These are phyloP conservation scores for Cordyceps tenuipes DNA, from an alignment of 2,329 filamentous ascomycete genomes.

Conservation along the genomic window DNA sequence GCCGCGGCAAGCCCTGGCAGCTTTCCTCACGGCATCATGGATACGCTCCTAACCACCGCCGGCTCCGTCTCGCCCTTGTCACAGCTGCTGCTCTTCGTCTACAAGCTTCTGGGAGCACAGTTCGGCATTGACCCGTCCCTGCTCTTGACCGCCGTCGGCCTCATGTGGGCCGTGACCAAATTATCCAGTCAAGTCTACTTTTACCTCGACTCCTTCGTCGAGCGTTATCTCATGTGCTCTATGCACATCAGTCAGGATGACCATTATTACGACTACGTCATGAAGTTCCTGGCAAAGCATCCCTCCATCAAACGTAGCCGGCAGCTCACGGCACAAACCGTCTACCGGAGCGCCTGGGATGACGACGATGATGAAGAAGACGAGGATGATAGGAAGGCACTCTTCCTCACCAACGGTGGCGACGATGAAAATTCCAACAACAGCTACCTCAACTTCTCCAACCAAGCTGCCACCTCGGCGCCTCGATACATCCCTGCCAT, in stretches of 20 bases:
- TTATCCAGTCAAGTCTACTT: conserved; percentile 27
- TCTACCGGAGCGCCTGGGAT: conserved; percentile 47
- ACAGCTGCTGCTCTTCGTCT: conserved; percentile 34
- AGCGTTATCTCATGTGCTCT: conserved; percentile 40
- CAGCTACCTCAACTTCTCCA: conserved; percentile 50
- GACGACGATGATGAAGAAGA: conserved; percentile 35
- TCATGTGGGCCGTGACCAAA: conserved; percentile 39
- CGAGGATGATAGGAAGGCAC: conserved; percentile 21
- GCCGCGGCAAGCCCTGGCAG: not conserved
- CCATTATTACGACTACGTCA: conserved; percentile 49
- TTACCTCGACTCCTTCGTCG: conserved; percentile 28
- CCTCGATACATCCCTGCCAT: conserved; percentile 47
- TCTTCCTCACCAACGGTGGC: conserved; percentile 30
- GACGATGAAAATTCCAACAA: conserved; percentile 26
- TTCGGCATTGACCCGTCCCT: conserved; percentile 42
- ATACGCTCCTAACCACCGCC: conserved; percentile 37
- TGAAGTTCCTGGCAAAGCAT: conserved; percentile 49
- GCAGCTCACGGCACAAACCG: conserved; percentile 47
- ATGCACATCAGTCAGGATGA: conserved; percentile 48
- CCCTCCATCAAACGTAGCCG: conserved; percentile 43
- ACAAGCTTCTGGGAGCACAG: conserved; percentile 34
- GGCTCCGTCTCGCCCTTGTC: conserved; percentile 36
- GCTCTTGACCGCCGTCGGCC: conserved; percentile 36
- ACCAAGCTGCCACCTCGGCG: conserved; percentile 42
- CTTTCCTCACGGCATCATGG: conserved; percentile 27